Conservation (phyloP, 441 rosid species). For the Pelargonium australe region DNA sequence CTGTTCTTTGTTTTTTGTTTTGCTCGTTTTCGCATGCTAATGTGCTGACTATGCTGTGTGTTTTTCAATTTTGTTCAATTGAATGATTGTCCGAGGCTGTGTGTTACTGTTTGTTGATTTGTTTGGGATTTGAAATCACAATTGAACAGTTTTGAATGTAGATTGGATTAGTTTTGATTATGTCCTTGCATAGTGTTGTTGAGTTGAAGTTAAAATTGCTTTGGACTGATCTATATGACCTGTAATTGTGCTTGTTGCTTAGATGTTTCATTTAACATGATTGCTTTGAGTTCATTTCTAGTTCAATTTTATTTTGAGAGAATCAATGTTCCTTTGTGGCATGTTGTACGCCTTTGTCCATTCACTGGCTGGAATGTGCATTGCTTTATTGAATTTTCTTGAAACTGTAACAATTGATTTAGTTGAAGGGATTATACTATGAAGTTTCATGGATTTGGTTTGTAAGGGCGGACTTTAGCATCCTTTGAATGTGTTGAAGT, state of each 20-base stretch:
- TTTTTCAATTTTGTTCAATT: not conserved
- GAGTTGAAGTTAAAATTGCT: not conserved
- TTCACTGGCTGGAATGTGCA: not conserved
- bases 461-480: not conserved
- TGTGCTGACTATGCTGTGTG: not conserved
- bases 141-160: not conserved
- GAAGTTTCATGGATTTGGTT: not conserved
- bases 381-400: not conserved
- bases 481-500: not conserved
- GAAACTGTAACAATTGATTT: not conserved
- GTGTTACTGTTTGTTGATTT: not conserved
- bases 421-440: not conserved
- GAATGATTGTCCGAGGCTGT: not conserved
- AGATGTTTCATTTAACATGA: not conserved
- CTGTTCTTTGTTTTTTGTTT: not conserved
- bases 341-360: not conserved
- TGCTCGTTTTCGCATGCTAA: slow-evolving; percentile 3
- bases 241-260: not conserved
- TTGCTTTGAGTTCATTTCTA: not conserved
- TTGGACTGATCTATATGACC: not conserved
- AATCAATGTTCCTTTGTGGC: not conserved
- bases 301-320: not conserved
- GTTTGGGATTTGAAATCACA: not conserved
- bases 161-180: not conserved
- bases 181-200: not conserved